Percentiles rank a stretch among this genome's conserved stretches.
phyloP scores from a whole-genome alignment of 1,284 basidiomycete genomes.

The Microbotryum silenes-acaulis region DNA sequence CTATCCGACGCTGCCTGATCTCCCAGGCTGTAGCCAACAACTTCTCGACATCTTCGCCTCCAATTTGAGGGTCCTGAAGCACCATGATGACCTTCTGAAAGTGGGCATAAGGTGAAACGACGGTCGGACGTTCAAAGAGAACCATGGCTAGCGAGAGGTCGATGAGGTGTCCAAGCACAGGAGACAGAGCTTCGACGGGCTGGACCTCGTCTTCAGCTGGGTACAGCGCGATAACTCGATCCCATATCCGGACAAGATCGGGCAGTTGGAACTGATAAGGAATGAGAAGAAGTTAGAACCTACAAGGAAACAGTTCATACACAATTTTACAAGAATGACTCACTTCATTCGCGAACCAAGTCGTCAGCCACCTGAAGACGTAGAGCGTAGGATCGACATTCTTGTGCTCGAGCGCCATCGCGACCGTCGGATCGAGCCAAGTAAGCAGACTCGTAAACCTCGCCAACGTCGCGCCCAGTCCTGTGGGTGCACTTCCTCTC shows the following conservation, averaged over 20 bases:
- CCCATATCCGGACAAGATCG: slow-evolving; percentile 28
- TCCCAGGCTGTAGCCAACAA: slow-evolving; percentile 22
- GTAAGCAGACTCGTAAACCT: slow-evolving; percentile 16
- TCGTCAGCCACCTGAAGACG: slow-evolving; percentile 27
- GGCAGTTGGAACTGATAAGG: slow-evolving; percentile 20
- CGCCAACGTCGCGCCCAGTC: slow-evolving; percentile 16
- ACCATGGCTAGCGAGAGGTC: slow-evolving; percentile 26
- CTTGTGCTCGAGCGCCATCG: slow-evolving; percentile 20
- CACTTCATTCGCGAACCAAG: slow-evolving; percentile 26
- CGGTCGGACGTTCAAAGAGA: slow-evolving; percentile 12
- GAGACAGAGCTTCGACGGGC: slow-evolving; percentile 18
- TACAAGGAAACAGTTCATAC: too few species aligned
- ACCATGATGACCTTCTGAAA: slow-evolving; percentile 14
- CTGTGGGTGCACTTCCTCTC: background rate
- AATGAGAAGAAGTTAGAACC: too few species aligned
- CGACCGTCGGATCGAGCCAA: slow-evolving; percentile 23
- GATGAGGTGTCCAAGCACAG: slow-evolving; percentile 26
- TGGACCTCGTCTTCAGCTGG: slow-evolving; percentile 5
- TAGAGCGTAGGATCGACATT: slow-evolving; percentile 11
- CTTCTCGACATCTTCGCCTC: slow-evolving; percentile 19
- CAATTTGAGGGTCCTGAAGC: slow-evolving; percentile 15
- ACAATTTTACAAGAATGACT: background rate
- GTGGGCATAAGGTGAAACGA: slow-evolving; percentile 16
- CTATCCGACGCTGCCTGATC: slow-evolving; percentile 23
- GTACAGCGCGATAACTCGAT: slow-evolving; percentile 25